Base-by-base conservation (phyloP, 345 rosid genomes). In the Eucalyptus pumila region DNA sequence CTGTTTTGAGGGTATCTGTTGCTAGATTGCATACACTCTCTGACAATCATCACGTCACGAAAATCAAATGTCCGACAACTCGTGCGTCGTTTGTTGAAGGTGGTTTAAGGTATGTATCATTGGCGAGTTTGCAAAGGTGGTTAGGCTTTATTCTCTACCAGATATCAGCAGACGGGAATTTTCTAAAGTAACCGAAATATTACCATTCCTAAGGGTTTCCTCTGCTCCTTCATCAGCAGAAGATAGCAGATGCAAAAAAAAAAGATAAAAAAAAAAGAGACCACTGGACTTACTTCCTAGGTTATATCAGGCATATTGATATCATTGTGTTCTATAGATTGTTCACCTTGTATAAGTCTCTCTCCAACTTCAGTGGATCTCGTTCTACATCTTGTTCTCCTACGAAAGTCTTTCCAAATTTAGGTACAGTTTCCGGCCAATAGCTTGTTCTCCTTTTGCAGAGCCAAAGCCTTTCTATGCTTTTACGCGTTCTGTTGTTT, bases 221-320 rank as follows among this genome's bases (percentile, higher is more conserved):
- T 97, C 94, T 88, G 95, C 99, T 90, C 86, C 97, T 12, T 98
- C 97, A 91, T 93, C 98, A 86, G 98, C 95, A 12, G 99, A 96
- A 87, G 94, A 94, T 88, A 54, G 95, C 98, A 60, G 96, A 95
- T 51, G 23, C 56, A 51, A 1, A 50, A 51, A 16, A 51, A 50
- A 16, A 16, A 51, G 6, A 0, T 14, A 50, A 2, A 50, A 6
- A 1, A 51, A 47, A 50, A 15, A 0, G 0, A 51, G 56, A 51
- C 2, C 56, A 51, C 17, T 17, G 2, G 56, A 0, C 2, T 7
- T 51, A 17, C 56, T 7, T 51, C 56, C 2, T 51, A 7, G 2
- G 54, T 51, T 51, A 17, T 51, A 1, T 51, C 56, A 17, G 17
- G 54, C 54, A 51, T 7, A 51, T 51, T 17, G 56, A 51, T 51